phyloP scores from a whole-genome alignment of 164 flowering plant species.

The Vitis rotundifolia region DNA sequence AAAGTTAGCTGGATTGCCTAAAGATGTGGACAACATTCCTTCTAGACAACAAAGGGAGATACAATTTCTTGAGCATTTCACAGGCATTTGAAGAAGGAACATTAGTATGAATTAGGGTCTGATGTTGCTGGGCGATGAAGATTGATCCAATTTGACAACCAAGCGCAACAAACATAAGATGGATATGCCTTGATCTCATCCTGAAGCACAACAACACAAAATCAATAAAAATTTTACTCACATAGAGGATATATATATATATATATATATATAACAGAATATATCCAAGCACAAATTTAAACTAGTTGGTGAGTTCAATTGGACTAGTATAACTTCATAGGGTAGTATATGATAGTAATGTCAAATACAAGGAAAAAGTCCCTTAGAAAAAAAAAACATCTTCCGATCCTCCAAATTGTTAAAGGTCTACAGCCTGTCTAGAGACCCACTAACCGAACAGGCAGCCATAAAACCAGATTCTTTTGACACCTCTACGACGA shows the following conservation, averaged over 20 bases:
- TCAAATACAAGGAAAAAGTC: too few species aligned
- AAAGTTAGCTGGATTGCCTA: background rate
- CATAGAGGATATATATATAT: background rate
- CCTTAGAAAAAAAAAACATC: too few species aligned
- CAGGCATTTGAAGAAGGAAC: background rate
- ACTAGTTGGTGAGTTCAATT: too few species aligned
- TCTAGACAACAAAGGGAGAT: background rate
- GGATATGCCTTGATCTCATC: background rate
- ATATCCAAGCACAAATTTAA: too few species aligned
- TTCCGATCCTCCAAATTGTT: too few species aligned
- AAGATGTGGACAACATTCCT: background rate
- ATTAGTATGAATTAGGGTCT: background rate
- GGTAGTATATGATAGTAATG: too few species aligned
- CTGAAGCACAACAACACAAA: slow-evolving; percentile 2
- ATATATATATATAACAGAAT: too few species aligned
- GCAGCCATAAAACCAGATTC: too few species aligned
- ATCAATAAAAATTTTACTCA: background rate
- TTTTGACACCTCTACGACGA: too few species aligned
- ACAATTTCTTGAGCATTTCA: background rate
- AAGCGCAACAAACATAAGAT: background rate
- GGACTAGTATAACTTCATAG: too few species aligned
- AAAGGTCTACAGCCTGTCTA: too few species aligned
- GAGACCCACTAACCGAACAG: too few species aligned
- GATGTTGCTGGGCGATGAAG: background rate
- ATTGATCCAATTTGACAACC: background rate